phyloP scores from a whole-genome alignment of 1,139 yeast genomes.

The Suhomyces bokatorum region DNA sequence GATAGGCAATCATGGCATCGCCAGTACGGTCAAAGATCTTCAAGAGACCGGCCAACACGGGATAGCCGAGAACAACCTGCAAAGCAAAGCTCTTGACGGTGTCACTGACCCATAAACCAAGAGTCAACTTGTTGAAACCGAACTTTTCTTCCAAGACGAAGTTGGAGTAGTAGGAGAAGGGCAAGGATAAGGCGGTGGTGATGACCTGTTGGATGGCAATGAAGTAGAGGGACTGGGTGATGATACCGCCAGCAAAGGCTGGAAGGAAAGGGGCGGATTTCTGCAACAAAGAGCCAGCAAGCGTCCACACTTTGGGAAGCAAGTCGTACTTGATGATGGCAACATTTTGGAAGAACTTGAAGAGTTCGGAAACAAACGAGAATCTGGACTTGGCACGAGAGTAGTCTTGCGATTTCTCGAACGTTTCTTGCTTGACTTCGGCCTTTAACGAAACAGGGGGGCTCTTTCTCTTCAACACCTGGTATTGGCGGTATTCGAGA shows the following conservation, averaged over 20 bases:
- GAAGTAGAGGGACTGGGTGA: slow-evolving; percentile 70
- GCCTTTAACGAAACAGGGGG: slow-evolving; percentile 66
- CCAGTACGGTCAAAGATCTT: slow-evolving; percentile 82
- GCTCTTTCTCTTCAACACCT: slow-evolving; percentile 53
- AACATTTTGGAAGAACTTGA: slow-evolving; percentile 56
- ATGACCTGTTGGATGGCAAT: slow-evolving; percentile 43
- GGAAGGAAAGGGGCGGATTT: slow-evolving; percentile 39
- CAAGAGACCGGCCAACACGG: slow-evolving; percentile 71
- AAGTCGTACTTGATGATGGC: slow-evolving; percentile 60
- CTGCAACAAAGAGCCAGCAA: slow-evolving; percentile 45
- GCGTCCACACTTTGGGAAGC: slow-evolving; percentile 68
- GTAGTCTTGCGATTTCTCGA: slow-evolving; percentile 75
- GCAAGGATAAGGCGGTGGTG: slow-evolving; percentile 58
- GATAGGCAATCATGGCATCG: slow-evolving; percentile 74
- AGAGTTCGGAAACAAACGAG: slow-evolving; percentile 56
- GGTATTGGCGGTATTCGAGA: slow-evolving; percentile 74
- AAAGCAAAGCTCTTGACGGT: slow-evolving; percentile 60
- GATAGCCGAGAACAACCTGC: slow-evolving; percentile 62
- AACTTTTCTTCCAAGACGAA: slow-evolving; percentile 89
- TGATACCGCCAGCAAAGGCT: slow-evolving; percentile 50
- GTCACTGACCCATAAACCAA: slow-evolving; percentile 70
- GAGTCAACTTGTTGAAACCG: slow-evolving; percentile 88
- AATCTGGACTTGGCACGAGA: slow-evolving; percentile 81
- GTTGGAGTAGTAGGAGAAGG: slow-evolving; percentile 70
- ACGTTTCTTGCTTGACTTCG: slow-evolving; percentile 71